Evolutionary conservation across 441 rosid species (phyloP).

Genomic region (Euphorbia celastroides): DNA sequence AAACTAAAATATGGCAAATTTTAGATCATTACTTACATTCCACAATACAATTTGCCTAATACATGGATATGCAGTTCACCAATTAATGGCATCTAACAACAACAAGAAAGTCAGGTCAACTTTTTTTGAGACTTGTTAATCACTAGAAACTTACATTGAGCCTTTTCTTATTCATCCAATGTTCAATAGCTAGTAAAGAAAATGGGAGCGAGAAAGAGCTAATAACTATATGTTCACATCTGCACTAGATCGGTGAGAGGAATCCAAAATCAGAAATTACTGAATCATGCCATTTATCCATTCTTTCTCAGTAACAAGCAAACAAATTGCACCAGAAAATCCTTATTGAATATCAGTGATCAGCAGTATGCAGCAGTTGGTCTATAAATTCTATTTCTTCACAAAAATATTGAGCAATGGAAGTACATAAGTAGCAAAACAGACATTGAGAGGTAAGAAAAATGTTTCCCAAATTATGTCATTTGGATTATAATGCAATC

Average conservation of each 20-base stretch:
- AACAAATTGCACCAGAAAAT: neutral
- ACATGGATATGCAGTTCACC: neutral
- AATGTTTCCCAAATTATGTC: neutral
- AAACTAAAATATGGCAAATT: neutral
- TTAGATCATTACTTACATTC: neutral
- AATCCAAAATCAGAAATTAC: neutral
- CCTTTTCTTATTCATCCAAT: neutral
- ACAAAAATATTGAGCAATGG: neutral
- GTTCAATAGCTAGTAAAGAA: neutral
- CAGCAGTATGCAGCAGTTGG: neutral
- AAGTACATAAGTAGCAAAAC: neutral
- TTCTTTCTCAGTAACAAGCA: neutral
- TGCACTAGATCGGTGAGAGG: neutral
- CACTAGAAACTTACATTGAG: neutral
- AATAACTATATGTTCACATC: neutral
- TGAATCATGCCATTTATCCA: neutral
- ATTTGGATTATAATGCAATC: no score
- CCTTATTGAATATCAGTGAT: neutral
- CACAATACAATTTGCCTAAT: neutral
- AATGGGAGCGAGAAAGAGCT: neutral
- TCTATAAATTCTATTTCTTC: neutral
- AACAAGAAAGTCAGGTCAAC: neutral
- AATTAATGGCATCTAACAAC: neutral
- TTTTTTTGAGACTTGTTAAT: neutral
- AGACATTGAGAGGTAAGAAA: neutral